Evolutionary conservation across 345 rosid genomes (phyloP).

Genomic region (Eucalyptus cloeziana): DNA sequence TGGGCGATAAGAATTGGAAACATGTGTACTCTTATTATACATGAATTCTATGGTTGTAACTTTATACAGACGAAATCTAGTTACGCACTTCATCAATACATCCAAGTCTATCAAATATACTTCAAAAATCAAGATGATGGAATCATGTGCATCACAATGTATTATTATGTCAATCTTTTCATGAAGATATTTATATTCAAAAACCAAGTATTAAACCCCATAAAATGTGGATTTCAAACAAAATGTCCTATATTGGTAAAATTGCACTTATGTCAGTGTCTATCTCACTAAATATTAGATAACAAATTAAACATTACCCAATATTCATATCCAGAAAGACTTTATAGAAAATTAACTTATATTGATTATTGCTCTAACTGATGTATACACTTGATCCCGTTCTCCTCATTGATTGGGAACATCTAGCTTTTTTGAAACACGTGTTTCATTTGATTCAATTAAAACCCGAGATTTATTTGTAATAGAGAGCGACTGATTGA

Average conservation of each 20-base stretch:
- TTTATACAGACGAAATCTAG: neutral
- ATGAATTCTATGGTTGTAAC: neutral
- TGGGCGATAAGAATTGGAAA: neutral
- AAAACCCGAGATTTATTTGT: neutral
- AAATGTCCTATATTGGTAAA: neutral
- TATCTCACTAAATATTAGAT: neutral
- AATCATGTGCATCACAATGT: neutral
- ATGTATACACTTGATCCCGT: neutral
- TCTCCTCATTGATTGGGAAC: neutral
- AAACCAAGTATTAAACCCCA: neutral
- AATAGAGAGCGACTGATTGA: neutral
- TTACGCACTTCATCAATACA: neutral
- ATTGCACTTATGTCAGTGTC: neutral
- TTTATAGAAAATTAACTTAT: neutral
- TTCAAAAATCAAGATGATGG: neutral
- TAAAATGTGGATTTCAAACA: neutral
- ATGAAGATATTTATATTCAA: neutral
- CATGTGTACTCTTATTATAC: neutral
- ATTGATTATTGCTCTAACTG: neutral
- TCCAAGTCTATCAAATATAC: neutral
- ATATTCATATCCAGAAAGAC: neutral
- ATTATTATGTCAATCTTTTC: neutral
- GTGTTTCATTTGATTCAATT: neutral
- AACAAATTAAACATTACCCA: neutral
- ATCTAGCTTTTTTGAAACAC: neutral